Conservation (phyloP, 1,139 yeast species). For the Wickerhamiella infanticola region DNA sequence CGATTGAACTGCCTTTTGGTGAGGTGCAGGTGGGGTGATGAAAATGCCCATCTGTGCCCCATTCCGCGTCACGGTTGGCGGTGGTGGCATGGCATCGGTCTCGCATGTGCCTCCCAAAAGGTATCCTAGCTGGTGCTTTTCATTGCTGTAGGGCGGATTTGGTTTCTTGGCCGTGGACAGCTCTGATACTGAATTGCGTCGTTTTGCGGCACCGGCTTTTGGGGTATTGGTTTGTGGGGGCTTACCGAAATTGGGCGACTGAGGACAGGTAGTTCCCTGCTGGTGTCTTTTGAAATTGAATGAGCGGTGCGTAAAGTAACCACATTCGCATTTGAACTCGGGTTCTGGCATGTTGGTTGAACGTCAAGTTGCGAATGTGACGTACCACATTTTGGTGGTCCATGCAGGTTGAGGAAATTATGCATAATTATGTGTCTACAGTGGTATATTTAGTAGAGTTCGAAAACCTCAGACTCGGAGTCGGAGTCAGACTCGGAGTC, state of each 20-base stretch:
- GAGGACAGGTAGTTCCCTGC: neutral
- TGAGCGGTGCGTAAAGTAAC: neutral
- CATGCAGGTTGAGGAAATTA: neutral
- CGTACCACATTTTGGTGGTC: neutral
- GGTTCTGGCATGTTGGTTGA: neutral
- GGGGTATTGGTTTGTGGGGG: too few relatives aligned
- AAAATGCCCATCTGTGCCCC: neutral
- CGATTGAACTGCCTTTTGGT: neutral
- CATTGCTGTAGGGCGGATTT: too few relatives aligned
- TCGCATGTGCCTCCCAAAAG: too few relatives aligned
- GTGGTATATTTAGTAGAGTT: neutral
- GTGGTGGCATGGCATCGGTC: neutral
- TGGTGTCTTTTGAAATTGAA: neutral
- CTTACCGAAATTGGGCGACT: too few relatives aligned
- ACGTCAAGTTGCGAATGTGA: neutral
- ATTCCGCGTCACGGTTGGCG: neutral
- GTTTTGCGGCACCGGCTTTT: too few relatives aligned
- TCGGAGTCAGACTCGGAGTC: neutral
- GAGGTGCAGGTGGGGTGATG: neutral
- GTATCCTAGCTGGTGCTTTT: too few relatives aligned
- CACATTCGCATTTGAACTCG: neutral
- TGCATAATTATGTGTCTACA: neutral
- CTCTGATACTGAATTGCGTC: too few relatives aligned
- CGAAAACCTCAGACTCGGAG: constrained; percentile 4
- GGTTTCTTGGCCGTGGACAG: too few relatives aligned